These are phyloP conservation scores for Dictyophora rubrovolvata DNA, from an alignment of 768 basidiomycete genomes.

Conservation along the genomic window DNA sequence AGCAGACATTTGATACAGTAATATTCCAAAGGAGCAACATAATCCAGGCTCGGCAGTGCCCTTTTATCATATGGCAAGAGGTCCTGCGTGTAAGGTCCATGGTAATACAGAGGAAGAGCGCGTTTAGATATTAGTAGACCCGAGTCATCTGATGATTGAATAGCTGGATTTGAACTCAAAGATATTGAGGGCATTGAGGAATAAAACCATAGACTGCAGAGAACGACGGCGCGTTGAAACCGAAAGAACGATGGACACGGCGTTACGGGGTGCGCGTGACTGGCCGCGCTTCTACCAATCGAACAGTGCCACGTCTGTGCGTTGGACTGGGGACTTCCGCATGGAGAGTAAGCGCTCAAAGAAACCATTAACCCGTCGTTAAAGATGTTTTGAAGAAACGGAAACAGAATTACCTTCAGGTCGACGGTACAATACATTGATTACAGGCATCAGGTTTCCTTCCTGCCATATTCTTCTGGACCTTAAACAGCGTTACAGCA, in stretches of 20 bases:
- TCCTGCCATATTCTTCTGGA: too few species aligned
- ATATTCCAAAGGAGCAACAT: conserved; percentile 42
- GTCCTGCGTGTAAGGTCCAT: conserved; percentile 8
- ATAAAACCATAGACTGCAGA: background rate
- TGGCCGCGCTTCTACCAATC: too few species aligned
- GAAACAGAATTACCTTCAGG: too few species aligned
- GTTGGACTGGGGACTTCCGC: too few species aligned
- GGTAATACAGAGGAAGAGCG: conserved; percentile 9
- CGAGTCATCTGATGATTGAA: conserved; percentile 13
- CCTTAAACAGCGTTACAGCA: too few species aligned
- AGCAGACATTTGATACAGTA: conserved; percentile 40
- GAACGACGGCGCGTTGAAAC: background rate
- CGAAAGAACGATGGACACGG: background rate
- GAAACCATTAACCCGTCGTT: too few species aligned
- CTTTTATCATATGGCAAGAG: conserved; percentile 12
- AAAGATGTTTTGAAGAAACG: too few species aligned
- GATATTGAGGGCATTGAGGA: conserved; percentile 3
- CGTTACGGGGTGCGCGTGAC: too few species aligned
- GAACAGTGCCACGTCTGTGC: too few species aligned
- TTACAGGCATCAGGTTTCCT: too few species aligned
- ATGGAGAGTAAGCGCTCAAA: too few species aligned
- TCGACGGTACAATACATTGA: too few species aligned
- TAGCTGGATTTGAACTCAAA: background rate
- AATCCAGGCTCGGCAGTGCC: background rate
- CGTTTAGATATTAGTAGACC: conserved; percentile 13